phyloP scores from a whole-genome alignment of 2,329 filamentous ascomycete genomes.

The Aspergillus hiratsukae region DNA sequence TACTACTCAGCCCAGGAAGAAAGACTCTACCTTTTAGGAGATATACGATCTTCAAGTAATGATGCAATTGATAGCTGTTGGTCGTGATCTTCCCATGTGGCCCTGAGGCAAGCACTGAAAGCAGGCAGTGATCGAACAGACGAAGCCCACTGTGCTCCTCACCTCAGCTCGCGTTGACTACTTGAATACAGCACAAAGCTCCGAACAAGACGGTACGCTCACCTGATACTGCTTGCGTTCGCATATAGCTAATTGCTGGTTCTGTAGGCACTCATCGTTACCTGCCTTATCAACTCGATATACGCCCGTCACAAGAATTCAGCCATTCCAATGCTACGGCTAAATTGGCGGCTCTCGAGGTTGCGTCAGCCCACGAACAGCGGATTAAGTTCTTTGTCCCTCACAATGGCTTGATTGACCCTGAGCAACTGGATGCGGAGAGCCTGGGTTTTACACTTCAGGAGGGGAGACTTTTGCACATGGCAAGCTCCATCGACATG shows the following conservation, averaged over 20 bases:
- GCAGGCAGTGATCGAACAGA: conserved; percentile 54
- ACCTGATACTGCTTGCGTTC: neutral
- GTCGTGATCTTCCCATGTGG: conserved; percentile 12
- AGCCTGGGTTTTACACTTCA: conserved; percentile 48
- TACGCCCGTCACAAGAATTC: conserved; percentile 69
- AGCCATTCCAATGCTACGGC: conserved; percentile 61
- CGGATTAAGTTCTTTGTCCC: conserved; percentile 59
- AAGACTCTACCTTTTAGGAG: conserved; percentile 70
- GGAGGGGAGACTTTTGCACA: conserved; percentile 62
- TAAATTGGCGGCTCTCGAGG: conserved; percentile 58
- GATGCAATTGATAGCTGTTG: conserved; percentile 60
- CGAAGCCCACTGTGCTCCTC: conserved; percentile 59
- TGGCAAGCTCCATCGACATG: conserved; percentile 68
- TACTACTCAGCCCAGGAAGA: conserved; percentile 72
- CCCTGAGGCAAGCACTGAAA: conserved; percentile 19
- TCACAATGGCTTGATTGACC: conserved; percentile 48
- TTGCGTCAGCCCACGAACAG: conserved; percentile 46
- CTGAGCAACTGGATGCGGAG: conserved; percentile 35
- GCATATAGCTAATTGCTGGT: neutral
- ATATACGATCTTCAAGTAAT: conserved; percentile 64
- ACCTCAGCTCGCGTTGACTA: conserved; percentile 55
- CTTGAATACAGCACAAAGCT: conserved; percentile 35
- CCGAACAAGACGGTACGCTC: conserved; percentile 31
- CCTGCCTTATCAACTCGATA: conserved; percentile 60
- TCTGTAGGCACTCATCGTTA: conserved; percentile 45